Percentiles rank a stretch among this genome's conserved stretches.
These are phyloP conservation scores for Komagataella populi DNA, from an alignment of 805 yeast genomes.

Conservation along the genomic window DNA sequence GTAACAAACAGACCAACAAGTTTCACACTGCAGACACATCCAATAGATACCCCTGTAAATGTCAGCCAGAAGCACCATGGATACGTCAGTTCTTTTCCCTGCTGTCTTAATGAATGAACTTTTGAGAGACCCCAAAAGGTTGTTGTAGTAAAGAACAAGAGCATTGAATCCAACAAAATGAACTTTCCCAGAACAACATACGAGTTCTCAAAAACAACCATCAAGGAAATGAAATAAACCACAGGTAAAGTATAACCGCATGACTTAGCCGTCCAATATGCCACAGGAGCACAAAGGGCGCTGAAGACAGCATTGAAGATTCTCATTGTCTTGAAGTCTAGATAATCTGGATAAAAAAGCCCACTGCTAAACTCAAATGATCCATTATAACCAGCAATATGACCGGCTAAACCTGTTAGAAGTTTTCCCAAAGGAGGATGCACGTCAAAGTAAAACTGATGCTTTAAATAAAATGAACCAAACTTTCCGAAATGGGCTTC, in stretches of 20 bases:
- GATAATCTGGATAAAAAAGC: slow-evolving; percentile 41
- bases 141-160: slow-evolving; percentile 61
- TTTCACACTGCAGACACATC: slow-evolving; percentile 75
- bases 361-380: slow-evolving; percentile 67
- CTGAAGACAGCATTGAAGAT: slow-evolving; percentile 59
- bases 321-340: slow-evolving; percentile 55
- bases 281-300: slow-evolving; percentile 52
- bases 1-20: slow-evolving; percentile 77
- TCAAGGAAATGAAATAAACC: slow-evolving; percentile 44
- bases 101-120: slow-evolving; percentile 31
- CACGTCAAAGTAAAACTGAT: slow-evolving; percentile 89
- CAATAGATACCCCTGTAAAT: slow-evolving; percentile 54
- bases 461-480: slow-evolving; percentile 79
- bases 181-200: slow-evolving; percentile 62
- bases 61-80: slow-evolving; percentile 42
- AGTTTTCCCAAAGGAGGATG: slow-evolving; percentile 97
- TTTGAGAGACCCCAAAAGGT: slow-evolving; percentile 49
- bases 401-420: slow-evolving; percentile 81
- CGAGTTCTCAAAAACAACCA: slow-evolving; percentile 56
- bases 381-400: slow-evolving; percentile 72
- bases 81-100: slow-evolving; percentile 21
- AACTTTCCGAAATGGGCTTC: slow-evolving; percentile 93
- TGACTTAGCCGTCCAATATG: slow-evolving; percentile 55
- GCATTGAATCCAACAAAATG: slow-evolving; percentile 64
- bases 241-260: slow-evolving; percentile 37